Conservation (phyloP, 2,329 filamentous ascomycete species). For the Peltaster fructicola region DNA sequence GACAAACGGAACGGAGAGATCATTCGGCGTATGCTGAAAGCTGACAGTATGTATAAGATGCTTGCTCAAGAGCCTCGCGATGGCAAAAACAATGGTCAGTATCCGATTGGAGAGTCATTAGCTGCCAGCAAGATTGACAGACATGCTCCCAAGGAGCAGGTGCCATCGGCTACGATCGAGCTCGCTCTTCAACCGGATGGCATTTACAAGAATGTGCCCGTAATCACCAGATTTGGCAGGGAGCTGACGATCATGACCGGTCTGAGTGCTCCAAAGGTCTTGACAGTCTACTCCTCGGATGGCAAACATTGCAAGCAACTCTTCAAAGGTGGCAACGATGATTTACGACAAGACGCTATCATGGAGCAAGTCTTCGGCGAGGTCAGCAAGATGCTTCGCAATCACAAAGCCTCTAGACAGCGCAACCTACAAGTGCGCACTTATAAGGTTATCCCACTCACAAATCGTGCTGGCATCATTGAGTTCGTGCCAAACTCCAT, state of each 20-base stretch:
- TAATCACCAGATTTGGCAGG: constrained; percentile 53
- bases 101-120: constrained; percentile 44
- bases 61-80: constrained; percentile 37
- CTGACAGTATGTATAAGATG: constrained; percentile 46
- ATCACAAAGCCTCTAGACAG: constrained; percentile 72
- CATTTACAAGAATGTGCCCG: constrained; percentile 61
- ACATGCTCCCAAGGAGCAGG: constrained; percentile 42
- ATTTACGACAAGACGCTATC: constrained; percentile 88
- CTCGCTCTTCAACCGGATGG: constrained; percentile 55
- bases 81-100: constrained; percentile 17
- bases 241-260: constrained; percentile 75
- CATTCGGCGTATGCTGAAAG: constrained; percentile 57
- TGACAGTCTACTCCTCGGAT: constrained; percentile 63
- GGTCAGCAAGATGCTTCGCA: constrained; percentile 74
- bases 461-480: constrained; percentile 71
- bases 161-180: constrained; percentile 81
- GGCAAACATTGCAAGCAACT: constrained; percentile 73
- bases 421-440: constrained; percentile 80
- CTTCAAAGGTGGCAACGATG: constrained; percentile 90
- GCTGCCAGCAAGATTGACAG: constrained; percentile 46
- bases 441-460: constrained; percentile 90
- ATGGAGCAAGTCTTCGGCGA: constrained; percentile 99
- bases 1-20: constrained; percentile 32
- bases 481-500: constrained; percentile 93
- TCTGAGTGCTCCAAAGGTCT: constrained; percentile 82